Conservation (phyloP, 345 rosid species). For the Aegle marmelos region DNA sequence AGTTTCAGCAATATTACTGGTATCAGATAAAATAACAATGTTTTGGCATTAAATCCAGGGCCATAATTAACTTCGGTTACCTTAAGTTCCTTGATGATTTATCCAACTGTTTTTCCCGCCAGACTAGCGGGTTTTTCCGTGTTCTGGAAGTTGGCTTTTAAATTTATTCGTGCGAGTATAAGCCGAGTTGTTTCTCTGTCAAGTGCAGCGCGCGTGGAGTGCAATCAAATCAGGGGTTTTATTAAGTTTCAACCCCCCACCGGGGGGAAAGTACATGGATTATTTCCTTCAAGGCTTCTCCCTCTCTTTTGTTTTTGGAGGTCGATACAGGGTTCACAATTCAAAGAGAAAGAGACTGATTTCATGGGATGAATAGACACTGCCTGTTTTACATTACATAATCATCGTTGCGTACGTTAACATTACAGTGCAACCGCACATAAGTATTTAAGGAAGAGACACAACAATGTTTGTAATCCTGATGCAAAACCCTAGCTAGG, state of each 20-base stretch:
- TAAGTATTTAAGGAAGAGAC: not conserved
- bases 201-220: too few relatives aligned
- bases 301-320: too few relatives aligned
- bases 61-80: not conserved
- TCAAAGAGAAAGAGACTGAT: not conserved
- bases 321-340: not conserved
- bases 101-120: not conserved
- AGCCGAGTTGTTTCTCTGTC: too few relatives aligned
- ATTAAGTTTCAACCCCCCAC: too few relatives aligned
- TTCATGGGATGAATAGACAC: not conserved
- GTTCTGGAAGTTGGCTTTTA: too few relatives aligned
- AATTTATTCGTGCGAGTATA: too few relatives aligned
- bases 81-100: not conserved
- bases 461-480: not conserved
- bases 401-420: not conserved
- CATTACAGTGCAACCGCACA: not conserved
- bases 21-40: not conserved
- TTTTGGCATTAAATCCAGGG: not conserved
- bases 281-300: too few relatives aligned
- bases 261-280: too few relatives aligned
- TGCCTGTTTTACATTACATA: not conserved
- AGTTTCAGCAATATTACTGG: not conserved
- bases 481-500: not conserved
- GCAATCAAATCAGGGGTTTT: too few relatives aligned
- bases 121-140: too few relatives aligned